phyloP scores from a whole-genome alignment of 345 rosid species.

The Citrus inodora region DNA sequence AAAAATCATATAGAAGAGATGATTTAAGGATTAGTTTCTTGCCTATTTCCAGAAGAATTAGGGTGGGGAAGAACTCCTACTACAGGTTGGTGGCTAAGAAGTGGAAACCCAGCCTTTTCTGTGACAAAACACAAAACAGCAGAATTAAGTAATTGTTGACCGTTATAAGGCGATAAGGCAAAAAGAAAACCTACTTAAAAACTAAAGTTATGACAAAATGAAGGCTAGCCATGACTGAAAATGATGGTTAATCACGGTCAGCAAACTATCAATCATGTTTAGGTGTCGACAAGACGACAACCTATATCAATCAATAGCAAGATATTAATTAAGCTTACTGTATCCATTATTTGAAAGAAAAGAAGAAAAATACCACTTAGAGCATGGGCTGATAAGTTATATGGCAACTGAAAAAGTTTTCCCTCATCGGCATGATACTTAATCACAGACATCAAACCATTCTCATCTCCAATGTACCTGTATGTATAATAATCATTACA shows the following conservation, averaged over 20 bases:
- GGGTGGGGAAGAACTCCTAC: constrained; percentile 72
- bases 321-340: not conserved
- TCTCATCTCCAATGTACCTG: constrained; percentile 63
- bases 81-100: constrained; percentile 41
- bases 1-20: not conserved
- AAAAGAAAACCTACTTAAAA: not conserved
- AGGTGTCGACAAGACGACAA: not conserved
- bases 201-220: not conserved
- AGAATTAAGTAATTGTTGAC: constrained; percentile 7
- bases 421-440: constrained; percentile 46
- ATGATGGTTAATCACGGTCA: not conserved
- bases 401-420: constrained; percentile 47
- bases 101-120: constrained; percentile 46
- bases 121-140: constrained; percentile 26
- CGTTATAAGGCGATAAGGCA: not conserved
- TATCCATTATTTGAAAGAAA: not conserved
- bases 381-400: constrained; percentile 38
- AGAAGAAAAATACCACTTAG: constrained; percentile 41
- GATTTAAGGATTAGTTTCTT: constrained; percentile 21
- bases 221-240: not conserved
- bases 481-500: constrained; percentile 4
- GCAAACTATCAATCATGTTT: not conserved
- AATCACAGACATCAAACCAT: constrained; percentile 49
- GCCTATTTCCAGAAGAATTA: constrained; percentile 53
- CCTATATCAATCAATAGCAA: not conserved